phyloP scores from a whole-genome alignment of 345 rosid species.

The Citrus mangshanensis region DNA sequence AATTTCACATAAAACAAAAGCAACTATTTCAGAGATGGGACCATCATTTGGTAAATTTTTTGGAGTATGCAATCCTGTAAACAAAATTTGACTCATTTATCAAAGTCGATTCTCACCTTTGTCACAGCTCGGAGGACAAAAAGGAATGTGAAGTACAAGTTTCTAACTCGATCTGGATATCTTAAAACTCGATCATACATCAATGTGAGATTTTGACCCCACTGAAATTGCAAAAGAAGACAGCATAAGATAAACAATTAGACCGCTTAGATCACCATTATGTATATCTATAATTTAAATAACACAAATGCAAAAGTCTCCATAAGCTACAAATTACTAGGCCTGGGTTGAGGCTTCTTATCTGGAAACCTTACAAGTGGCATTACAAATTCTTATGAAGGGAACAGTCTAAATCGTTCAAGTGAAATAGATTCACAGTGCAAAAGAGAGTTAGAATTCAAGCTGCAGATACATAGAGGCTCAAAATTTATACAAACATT shows the following conservation, averaged over 20 bases:
- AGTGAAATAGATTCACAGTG: not conserved
- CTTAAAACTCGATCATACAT: constrained; percentile 77
- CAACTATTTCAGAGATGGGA: not conserved
- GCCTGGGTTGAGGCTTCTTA: not conserved
- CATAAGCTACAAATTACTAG: not conserved
- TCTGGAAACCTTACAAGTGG: not conserved
- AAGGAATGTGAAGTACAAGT: constrained; percentile 85
- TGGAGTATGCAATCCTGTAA: not conserved
- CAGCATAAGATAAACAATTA: not conserved
- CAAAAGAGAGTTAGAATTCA: not conserved
- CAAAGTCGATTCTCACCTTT: constrained; percentile 47
- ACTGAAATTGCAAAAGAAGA: constrained; percentile 47
- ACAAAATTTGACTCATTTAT: not conserved
- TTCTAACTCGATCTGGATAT: constrained; percentile 84
- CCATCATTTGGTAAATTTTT: not conserved
- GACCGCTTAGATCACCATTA: not conserved
- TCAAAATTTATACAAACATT: not conserved
- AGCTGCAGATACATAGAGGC: not conserved
- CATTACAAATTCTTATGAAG: not conserved
- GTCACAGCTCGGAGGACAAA: constrained; percentile 92
- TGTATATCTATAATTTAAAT: not conserved
- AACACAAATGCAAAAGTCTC: not conserved
- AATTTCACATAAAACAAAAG: constrained; percentile 1
- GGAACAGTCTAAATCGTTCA: not conserved
- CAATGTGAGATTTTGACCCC: constrained; percentile 88